phyloP scores from a whole-genome alignment of 2,329 filamentous ascomycete species.

The Monosporascus sp. region DNA sequence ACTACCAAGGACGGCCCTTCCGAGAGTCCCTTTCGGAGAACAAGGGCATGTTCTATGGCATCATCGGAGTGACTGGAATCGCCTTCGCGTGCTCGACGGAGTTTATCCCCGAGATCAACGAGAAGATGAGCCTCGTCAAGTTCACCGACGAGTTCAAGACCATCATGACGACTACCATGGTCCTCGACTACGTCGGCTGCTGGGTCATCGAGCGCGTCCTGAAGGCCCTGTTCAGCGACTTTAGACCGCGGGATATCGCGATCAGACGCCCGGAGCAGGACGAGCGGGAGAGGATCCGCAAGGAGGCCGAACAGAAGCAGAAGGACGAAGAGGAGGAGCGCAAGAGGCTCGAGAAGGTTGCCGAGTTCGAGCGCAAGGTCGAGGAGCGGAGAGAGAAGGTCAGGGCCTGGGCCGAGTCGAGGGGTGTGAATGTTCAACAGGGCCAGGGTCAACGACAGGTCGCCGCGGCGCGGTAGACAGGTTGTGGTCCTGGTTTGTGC shows the following conservation, averaged over 20 bases:
- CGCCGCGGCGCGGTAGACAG: not conserved
- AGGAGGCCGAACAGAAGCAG: slow-evolving; percentile 48
- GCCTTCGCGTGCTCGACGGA: slow-evolving; percentile 94
- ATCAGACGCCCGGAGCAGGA: slow-evolving; percentile 81
- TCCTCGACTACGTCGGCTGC: slow-evolving; percentile 81
- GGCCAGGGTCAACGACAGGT: slow-evolving; percentile 4
- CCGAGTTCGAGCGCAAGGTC: slow-evolving; percentile 54
- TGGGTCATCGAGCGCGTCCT: slow-evolving; percentile 81
- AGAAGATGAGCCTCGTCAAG: slow-evolving; percentile 85
- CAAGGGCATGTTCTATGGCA: slow-evolving; percentile 96
- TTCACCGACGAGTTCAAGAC: slow-evolving; percentile 86
- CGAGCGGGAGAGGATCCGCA: slow-evolving; percentile 65
- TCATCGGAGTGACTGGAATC: slow-evolving; percentile 81
- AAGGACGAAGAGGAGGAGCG: slow-evolving; percentile 48
- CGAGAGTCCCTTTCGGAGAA: slow-evolving; percentile 94
- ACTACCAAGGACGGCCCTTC: slow-evolving; percentile 98
- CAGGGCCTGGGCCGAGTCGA: slow-evolving; percentile 37
- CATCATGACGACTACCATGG: slow-evolving; percentile 79
- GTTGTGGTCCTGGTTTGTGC: no score
- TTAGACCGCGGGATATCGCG: slow-evolving; percentile 89
- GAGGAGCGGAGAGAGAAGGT: slow-evolving; percentile 44
- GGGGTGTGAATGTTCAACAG: slow-evolving; percentile 7
- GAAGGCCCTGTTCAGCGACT: slow-evolving; percentile 85
- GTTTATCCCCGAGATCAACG: slow-evolving; percentile 91
- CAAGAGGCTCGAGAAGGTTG: slow-evolving; percentile 48